A percentile compares a stretch with the other conserved stretches of the same genome.
Conservation (phyloP, 192 early-diverging fungal species). For the Cetraspora pellucida region DNA sequence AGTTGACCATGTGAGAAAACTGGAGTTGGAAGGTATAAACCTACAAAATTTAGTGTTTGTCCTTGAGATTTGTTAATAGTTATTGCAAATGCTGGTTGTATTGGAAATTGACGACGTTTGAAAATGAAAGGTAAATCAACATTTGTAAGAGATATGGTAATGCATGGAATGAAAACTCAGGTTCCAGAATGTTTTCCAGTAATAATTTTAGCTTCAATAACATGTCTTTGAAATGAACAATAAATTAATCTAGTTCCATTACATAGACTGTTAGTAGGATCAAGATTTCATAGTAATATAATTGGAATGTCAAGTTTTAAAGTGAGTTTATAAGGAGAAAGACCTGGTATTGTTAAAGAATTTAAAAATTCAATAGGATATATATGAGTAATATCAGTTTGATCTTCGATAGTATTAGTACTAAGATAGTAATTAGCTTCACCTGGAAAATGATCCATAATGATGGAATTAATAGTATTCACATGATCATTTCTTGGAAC, state of each 20-base stretch:
- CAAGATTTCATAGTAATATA: slow-evolving; percentile 29
- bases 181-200: slow-evolving; percentile 34
- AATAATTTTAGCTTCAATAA: slow-evolving; percentile 25
- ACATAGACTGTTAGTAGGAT: slow-evolving; percentile 32
- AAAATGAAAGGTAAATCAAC: slow-evolving; percentile 28
- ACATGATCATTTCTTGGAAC: too few relatives aligned
- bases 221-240: slow-evolving; percentile 1
- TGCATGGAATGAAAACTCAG: slow-evolving; percentile 5
- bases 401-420: not conserved
- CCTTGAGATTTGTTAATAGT: too few relatives aligned
- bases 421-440: slow-evolving; percentile 22
- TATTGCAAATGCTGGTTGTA: slow-evolving; percentile 31
- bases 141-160: slow-evolving; percentile 21
- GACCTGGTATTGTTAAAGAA: slow-evolving; percentile 9
- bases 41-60: slow-evolving; percentile 22
- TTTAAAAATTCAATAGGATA: slow-evolving; percentile 35
- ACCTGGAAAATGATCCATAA: not conserved
- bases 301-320: too few relatives aligned
- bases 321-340: slow-evolving; percentile 38
- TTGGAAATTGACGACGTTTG: slow-evolving; percentile 21
- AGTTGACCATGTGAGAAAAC: slow-evolving; percentile 34
- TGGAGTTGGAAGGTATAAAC: slow-evolving; percentile 26
- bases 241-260: slow-evolving; percentile 35
- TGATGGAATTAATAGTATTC: too few relatives aligned
- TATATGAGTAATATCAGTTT: not conserved